phyloP scores from a whole-genome alignment of 495 filamentous ascomycete species.

The Penicillium mononematosum region DNA sequence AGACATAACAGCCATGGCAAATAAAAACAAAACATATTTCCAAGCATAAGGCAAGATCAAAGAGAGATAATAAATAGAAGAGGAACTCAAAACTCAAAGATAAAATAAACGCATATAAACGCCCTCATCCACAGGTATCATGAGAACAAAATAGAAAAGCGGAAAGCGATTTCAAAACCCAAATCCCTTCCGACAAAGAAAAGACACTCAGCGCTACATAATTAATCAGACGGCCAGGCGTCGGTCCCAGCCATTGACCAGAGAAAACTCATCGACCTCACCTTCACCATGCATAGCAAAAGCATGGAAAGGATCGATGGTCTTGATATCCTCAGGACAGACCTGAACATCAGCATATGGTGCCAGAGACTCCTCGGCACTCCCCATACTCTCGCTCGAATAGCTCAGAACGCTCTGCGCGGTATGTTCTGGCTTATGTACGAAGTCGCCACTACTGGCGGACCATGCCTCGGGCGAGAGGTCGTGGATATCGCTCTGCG shows the following conservation, averaged over 20 bases:
- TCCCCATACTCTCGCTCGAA: slow-evolving; percentile 72
- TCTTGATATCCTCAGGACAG: slow-evolving; percentile 30
- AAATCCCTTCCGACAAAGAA: neutral
- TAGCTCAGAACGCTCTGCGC: slow-evolving; percentile 72
- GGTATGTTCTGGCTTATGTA: slow-evolving; percentile 37
- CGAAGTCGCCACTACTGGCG: slow-evolving; percentile 40
- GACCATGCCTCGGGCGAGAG: slow-evolving; percentile 46
- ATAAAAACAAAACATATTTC: neutral
- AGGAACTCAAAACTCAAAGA: slow-evolving; percentile 6
- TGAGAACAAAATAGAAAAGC: slow-evolving; percentile 6
- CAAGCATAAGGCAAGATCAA: neutral
- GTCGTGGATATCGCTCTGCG: slow-evolving; percentile 33
- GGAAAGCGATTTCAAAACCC: neutral
- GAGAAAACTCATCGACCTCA: slow-evolving; percentile 37
- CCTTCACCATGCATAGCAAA: slow-evolving; percentile 47
- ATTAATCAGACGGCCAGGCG: slow-evolving; percentile 38
- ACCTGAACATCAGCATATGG: slow-evolving; percentile 24
- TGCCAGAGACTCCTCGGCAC: slow-evolving; percentile 40
- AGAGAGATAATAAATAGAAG: neutral
- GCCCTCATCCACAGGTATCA: slow-evolving; percentile 14
- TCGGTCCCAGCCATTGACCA: slow-evolving; percentile 40
- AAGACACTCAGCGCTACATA: neutral
- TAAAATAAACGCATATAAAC: slow-evolving; percentile 11
- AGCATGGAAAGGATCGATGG: slow-evolving; percentile 46
- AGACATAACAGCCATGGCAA: neutral